phyloP scores from a whole-genome alignment of 257 asterid genomes.

The Handroanthus guayacan region DNA sequence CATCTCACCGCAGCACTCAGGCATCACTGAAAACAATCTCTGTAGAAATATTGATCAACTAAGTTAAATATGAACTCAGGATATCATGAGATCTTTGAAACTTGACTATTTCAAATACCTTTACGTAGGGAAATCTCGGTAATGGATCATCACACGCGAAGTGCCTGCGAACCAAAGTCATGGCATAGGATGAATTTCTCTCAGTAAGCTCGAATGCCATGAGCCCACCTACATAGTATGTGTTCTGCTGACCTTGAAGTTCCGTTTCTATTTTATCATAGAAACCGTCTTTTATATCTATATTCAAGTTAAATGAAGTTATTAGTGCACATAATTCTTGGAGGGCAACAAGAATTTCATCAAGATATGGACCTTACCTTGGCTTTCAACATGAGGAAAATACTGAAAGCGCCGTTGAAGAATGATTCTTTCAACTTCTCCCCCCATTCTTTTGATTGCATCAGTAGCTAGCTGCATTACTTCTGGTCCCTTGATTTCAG shows the following conservation, averaged over 20 bases:
- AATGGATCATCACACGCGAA: slow-evolving; percentile 59
- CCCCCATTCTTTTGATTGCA: slow-evolving; percentile 78
- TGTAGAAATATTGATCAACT: slow-evolving; percentile 42
- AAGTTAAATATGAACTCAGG: neutral
- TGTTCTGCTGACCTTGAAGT: slow-evolving; percentile 77
- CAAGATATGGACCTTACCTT: slow-evolving; percentile 50
- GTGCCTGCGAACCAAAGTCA: slow-evolving; percentile 64
- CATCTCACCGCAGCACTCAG: slow-evolving; percentile 44
- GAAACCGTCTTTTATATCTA: slow-evolving; percentile 77
- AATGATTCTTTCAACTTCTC: slow-evolving; percentile 53
- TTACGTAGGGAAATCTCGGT: slow-evolving; percentile 71
- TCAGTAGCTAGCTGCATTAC: slow-evolving; percentile 64
- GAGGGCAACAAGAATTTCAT: neutral
- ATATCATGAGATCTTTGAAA: slow-evolving; percentile 11
- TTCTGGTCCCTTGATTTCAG: slow-evolving; percentile 48
- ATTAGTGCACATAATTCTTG: neutral
- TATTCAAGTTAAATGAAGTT: slow-evolving; percentile 15
- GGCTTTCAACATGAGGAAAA: slow-evolving; percentile 76
- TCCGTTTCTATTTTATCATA: slow-evolving; percentile 66
- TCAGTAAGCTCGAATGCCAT: slow-evolving; percentile 94
- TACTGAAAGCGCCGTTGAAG: slow-evolving; percentile 76
- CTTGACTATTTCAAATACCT: slow-evolving; percentile 55
- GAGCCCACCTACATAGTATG: slow-evolving; percentile 83
- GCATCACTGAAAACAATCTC: slow-evolving; percentile 62
- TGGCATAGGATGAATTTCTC: slow-evolving; percentile 79